Evolutionary conservation across 768 basidiomycete genomes (phyloP).

Genomic region (Pulveroboletus frians): DNA sequence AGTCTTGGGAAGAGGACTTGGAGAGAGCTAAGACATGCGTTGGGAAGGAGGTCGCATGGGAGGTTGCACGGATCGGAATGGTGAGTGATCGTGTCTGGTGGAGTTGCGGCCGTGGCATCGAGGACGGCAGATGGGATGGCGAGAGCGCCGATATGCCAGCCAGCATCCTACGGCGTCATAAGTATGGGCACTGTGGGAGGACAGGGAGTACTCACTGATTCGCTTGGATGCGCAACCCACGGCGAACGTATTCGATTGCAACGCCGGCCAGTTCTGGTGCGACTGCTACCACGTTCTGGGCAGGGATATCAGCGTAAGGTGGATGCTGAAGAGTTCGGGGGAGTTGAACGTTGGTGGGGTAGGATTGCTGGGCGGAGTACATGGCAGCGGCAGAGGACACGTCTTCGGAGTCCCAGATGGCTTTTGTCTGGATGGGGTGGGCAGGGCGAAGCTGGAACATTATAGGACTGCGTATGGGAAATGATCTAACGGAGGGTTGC

Average conservation of each 20-base stretch:
- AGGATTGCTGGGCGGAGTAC: constrained; percentile 28
- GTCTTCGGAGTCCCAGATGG: constrained; percentile 34
- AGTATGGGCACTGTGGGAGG: constrained; percentile 24
- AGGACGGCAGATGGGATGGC: constrained; percentile 38
- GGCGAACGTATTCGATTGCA: constrained; percentile 61
- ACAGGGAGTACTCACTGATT: constrained; percentile 34
- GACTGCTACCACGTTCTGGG: constrained; percentile 50
- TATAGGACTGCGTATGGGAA: constrained; percentile 12
- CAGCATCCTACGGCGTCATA: constrained; percentile 34
- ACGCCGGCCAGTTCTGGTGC: constrained; percentile 46
- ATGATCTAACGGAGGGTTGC: constrained; percentile 20
- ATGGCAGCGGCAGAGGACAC: constrained; percentile 21
- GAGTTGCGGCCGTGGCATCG: constrained; percentile 29
- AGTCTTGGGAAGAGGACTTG: constrained; percentile 26
- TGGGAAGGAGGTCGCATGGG: constrained; percentile 31
- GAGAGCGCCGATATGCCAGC: constrained; percentile 43
- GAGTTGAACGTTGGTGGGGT: constrained; percentile 48
- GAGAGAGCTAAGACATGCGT: constrained; percentile 52
- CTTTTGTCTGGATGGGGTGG: constrained; percentile 34
- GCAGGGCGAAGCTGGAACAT: constrained; percentile 35
- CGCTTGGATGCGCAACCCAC: constrained; percentile 43
- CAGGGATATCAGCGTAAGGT: constrained; percentile 49
- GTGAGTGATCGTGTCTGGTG: constrained; percentile 29
- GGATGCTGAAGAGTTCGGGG: constrained; percentile 70
- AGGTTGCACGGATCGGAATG: constrained; percentile 28